These are phyloP conservation scores for Penicillium freii DNA, from an alignment of 2,329 filamentous ascomycete species.

Conservation along the genomic window DNA sequence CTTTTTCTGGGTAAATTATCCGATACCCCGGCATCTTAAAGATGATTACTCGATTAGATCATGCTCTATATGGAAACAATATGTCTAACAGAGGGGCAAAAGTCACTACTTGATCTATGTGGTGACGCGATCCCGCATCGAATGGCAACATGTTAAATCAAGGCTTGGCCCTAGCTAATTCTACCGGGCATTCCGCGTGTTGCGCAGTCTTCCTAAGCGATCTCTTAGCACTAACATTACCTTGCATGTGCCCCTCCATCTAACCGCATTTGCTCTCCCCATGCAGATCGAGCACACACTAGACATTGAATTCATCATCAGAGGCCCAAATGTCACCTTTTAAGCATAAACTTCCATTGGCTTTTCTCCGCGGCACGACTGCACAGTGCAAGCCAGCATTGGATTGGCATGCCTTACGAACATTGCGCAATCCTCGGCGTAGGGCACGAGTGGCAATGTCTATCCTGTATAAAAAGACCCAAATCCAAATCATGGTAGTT, in stretches of 20 bases:
- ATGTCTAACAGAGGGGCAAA: neutral
- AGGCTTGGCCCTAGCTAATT: neutral
- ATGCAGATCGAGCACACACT: neutral
- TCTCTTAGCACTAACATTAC: neutral
- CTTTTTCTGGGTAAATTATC: neutral
- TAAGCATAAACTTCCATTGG: too few species aligned
- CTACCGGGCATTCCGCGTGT: neutral
- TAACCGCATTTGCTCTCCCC: neutral
- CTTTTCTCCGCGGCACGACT: neutral
- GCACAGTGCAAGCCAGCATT: neutral
- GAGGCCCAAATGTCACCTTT: neutral
- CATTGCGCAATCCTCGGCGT: slow-evolving; percentile 3
- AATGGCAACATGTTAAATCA: neutral
- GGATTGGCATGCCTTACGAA: neutral
- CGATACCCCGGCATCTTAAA: neutral
- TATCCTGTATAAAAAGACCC: neutral
- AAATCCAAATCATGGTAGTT: neutral
- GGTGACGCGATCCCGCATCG: slow-evolving; percentile 1
- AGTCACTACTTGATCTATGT: neutral
- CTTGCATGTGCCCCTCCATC: neutral
- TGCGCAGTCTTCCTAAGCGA: too few species aligned
- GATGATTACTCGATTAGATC: too few species aligned
- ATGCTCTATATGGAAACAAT: neutral
- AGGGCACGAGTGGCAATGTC: neutral
- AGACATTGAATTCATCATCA: neutral